These are phyloP conservation scores for Orbilia oligospora DNA, from an alignment of 2,329 filamentous ascomycete species.

Conservation along the genomic window DNA sequence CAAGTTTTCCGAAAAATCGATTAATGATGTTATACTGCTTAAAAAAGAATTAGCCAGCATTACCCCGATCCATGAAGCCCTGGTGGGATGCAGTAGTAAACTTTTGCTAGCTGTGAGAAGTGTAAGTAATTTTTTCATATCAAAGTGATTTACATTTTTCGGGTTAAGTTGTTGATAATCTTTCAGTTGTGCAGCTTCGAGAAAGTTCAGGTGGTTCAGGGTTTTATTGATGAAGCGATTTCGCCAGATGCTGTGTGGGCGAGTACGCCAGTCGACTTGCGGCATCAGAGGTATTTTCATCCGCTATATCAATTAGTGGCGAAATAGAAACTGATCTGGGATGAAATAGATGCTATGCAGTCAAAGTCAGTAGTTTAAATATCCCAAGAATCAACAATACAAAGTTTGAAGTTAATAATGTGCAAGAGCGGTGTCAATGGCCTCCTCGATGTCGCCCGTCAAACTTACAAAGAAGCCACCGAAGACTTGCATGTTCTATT, in stretches of 20 bases:
- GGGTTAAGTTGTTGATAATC: slow-evolving; percentile 7
- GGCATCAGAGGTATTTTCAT: slow-evolving; percentile 78
- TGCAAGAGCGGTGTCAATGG: slow-evolving; percentile 81
- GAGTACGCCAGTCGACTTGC: slow-evolving; percentile 83
- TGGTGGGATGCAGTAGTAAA: slow-evolving; percentile 75
- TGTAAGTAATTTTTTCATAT: slow-evolving; percentile 65
- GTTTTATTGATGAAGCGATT: slow-evolving; percentile 78
- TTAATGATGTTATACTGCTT: slow-evolving; percentile 88
- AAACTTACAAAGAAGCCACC: slow-evolving; percentile 90
- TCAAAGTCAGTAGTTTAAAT: slow-evolving; percentile 74
- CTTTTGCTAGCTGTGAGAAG: slow-evolving; percentile 78
- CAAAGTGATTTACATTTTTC: background rate
- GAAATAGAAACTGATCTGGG: slow-evolving; percentile 65
- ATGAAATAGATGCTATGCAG: slow-evolving; percentile 75
- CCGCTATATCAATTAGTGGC: background rate
- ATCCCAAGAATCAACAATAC: background rate
- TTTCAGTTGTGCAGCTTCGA: slow-evolving; percentile 76
- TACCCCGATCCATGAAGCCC: slow-evolving; percentile 76
- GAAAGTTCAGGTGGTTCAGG: slow-evolving; percentile 74
- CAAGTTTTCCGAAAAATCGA: slow-evolving; percentile 80
- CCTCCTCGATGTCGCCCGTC: slow-evolving; percentile 87
- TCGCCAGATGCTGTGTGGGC: slow-evolving; percentile 86
- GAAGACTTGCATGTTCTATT: slow-evolving; percentile 82
- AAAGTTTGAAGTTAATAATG: slow-evolving; percentile 39
- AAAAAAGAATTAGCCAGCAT: slow-evolving; percentile 84